Evolutionary conservation across 2,329 filamentous ascomycete genomes (phyloP), one percentile per base, ranked within the genome.

Genomic region (Aspergillus luchuensis): DNA sequence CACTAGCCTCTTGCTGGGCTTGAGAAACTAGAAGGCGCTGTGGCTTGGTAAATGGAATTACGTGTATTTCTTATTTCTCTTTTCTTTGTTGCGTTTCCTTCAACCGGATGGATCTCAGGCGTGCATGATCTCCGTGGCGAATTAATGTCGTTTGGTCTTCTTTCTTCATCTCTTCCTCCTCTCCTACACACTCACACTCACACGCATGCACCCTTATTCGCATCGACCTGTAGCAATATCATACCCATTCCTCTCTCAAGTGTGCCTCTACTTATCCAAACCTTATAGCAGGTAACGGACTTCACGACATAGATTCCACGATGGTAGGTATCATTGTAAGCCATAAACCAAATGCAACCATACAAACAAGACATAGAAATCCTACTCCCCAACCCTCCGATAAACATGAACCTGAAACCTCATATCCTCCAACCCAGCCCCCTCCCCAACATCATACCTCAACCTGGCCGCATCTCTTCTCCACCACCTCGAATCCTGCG

Each of bases 341-440:
- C 19, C 19, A 33, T 39, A 54, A 21, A 51, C 41, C 17, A 43
- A 15, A 36, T 41, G 17, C 36, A 11, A 21, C 33, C 51, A 23
- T 49, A 48, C 45, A n/a, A 47, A 28, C 36, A 17, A 45, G 43
- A 1, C 5, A 51, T 13, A 15, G 38, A 7, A 23, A 25, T 19
- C 19, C 19, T 52, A 61, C 52, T n/a, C 17, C 51, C 19, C 56
- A 30, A 79, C 52, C 63, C 79, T 77, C 58, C 78, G 76, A 71
- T 97, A 98, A 15, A 97, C 73, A 79, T 97, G 92, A 68, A 97
- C 82, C 76, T 98, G 94, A 76, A 94, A 97, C 50, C 93, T 87
- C 93, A 97, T 97, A 73, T 97, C 91, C 79, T 98, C 94, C 72
- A 98, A 78, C 55, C 87, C 84, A 63, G 97, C 92, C 3, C 92